These are phyloP conservation scores for Blepharisma japonicum DNA, from an alignment of 73 alveolate genomes.

Conservation along the genomic window DNA sequence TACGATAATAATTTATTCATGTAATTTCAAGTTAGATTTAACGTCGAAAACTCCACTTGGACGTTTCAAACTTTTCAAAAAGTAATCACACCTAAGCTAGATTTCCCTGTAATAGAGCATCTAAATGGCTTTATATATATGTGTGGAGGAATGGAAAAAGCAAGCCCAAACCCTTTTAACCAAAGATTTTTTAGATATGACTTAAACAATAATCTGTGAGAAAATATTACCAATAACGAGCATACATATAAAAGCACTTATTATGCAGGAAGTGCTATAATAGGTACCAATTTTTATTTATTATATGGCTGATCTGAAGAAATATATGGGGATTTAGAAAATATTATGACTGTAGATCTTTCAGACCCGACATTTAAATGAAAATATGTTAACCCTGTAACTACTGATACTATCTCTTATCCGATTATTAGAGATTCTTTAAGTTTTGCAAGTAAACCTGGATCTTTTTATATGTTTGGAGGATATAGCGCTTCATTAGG, in stretches of 20 bases:
- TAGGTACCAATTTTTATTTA: background rate
- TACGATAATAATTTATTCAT: too few species aligned
- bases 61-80: background rate
- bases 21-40: too few species aligned
- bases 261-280: constrained; percentile 3
- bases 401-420: background rate
- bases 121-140: too few species aligned
- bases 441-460: background rate
- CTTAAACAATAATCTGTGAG: too few species aligned
- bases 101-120: too few species aligned
- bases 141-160: too few species aligned
- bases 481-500: background rate
- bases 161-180: too few species aligned
- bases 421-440: background rate
- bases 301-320: constrained; percentile 3
- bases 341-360: background rate
- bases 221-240: too few species aligned
- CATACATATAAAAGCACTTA: background rate
- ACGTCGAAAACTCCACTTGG: background rate
- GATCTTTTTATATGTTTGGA: constrained; percentile 13
- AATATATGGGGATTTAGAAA: background rate
- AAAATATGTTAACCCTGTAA: background rate
- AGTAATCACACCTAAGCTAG: background rate
- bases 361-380: background rate
- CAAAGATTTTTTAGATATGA: too few species aligned